Base-by-base conservation (phyloP, 805 yeast species). In the Spathaspora hagerdaliae region DNA sequence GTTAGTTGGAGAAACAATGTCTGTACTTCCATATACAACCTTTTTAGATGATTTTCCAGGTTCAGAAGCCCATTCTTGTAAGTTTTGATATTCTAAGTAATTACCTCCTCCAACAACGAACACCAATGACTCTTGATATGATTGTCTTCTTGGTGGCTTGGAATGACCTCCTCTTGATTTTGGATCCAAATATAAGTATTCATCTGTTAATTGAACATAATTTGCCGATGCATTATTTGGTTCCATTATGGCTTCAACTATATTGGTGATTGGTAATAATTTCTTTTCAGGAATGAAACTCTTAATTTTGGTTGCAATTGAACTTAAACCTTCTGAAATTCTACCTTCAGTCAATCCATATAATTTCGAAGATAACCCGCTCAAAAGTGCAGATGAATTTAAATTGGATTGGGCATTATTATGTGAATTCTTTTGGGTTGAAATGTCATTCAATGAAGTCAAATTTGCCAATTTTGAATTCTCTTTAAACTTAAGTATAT, bases 21-120 rank as follows among this genome's bases (percentile, higher is more conserved):
- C 82, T 1, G 96, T 89, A 56, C 95, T 82, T 27, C 99, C 99
- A 63, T 94, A 92, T 19, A 86, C 79, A 31, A 94, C 86, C 32
- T 72, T 71, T 59, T 80, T 85, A 42, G 59, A 65, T 36, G 73
- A 70, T 39, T 53, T 59, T 26, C 40, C 41, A 12, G 36, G 34
- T 12, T 65, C 61, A 26, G 44, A 46, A 0, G 81, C 79, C 95
- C 96, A 91, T 63, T 91, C 96, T 64, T 88, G 96, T 58, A 94
- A 76, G 59, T 92, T 92, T 48, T 91, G 95, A 61, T 92, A 94
- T 68, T 94, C 99, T 51, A 87, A 69, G 61, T 90, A 94, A 64
- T 88, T 91, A 40, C 98, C 98, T 32, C 99, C 99, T 26, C 99
- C 99, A 45, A 94, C 91, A 43, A 91, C 88, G 63, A 94, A 94